Evolutionary conservation across 1,139 yeast genomes (phyloP), one percentile per base, ranked within the genome.

Genomic region (Starmera stellimalicola): DNA sequence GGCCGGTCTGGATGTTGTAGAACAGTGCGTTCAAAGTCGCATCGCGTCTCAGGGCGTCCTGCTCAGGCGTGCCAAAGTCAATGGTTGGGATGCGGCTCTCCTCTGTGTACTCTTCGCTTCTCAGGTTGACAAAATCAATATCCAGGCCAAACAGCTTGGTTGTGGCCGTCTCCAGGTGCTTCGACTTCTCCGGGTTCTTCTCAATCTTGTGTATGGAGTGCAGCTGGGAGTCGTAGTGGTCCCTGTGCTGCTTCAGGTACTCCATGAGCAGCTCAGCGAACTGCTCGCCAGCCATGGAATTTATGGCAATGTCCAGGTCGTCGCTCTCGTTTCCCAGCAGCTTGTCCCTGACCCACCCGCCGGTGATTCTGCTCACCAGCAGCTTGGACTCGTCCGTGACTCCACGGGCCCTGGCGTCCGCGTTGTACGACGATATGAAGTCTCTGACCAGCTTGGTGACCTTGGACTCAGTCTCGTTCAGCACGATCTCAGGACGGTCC

Each of bases 311-410:
- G 50, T 91, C 99, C 28, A 91, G 64, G 55, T 91, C 99, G 51
- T 91, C 77, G 35, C 93, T 78, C 22, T 73, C 76, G 32, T 69
- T 66, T 0, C 94, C 94, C 26, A 93, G 62, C 26, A 91, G 61
- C 60, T 91, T 91, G 56, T 91, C 99, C 48, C 99, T 70, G 6
- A 91, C 99, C 99, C 99, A 91, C 1, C 99, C 99, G 22, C 99
- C 99, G 0, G 97, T 88, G 46, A 91, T 82, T 42, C 99, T 59
- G 65, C 22, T 71, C 77, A 16, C 77, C 37, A 10, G 35, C 32
- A 12, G 32, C 16, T 30, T 44, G 14, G 39, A 34, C 2, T 35
- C 40, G 16, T 43, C 48, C 1, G 41, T 28, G 16, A 34, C 27
- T n/a, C n/a, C n/a, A n/a, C n/a, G n/a, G n/a, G n/a, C n/a, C n/a